These are phyloP conservation scores for Trichoderma semiorbis DNA, from an alignment of 2,329 filamentous ascomycete species.

Conservation along the genomic window DNA sequence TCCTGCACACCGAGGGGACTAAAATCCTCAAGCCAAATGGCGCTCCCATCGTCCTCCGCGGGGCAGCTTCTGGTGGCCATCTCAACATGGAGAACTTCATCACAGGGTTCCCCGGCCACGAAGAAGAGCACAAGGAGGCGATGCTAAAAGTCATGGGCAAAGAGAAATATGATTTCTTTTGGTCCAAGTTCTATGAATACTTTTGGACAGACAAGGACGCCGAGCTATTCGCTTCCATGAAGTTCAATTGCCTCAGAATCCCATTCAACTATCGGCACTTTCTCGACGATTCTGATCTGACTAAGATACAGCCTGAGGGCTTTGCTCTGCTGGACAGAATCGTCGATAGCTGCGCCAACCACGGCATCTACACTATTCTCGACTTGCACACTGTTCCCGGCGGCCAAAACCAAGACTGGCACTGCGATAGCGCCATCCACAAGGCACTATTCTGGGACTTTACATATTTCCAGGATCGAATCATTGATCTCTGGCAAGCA, in stretches of 20 bases:
- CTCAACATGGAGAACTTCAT: constrained; percentile 3
- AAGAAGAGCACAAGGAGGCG: not conserved
- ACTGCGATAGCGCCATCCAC: not conserved
- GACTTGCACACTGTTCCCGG: not conserved
- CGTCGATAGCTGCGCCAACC: not conserved
- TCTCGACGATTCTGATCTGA: not conserved
- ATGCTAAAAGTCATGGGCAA: not conserved
- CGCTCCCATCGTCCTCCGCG: not conserved
- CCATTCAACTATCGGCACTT: not conserved
- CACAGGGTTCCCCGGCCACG: not conserved
- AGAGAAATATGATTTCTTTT: not conserved
- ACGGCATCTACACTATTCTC: not conserved
- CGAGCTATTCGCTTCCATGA: not conserved
- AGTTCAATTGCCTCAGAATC: not conserved
- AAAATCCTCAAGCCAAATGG: not conserved
- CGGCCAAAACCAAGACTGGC: not conserved
- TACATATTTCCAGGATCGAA: not conserved
- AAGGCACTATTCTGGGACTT: not conserved
- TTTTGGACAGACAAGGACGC: not conserved
- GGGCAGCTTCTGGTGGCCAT: not conserved
- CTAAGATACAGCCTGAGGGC: not conserved
- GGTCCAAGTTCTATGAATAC: not conserved
- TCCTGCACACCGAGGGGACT: not conserved
- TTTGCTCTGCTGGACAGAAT: not conserved
- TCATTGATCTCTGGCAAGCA: not conserved